A percentile compares a stretch with the other conserved stretches of the same genome.
These are phyloP conservation scores for Lycium barbarum DNA, from an alignment of 257 asterid species.

Conservation along the genomic window DNA sequence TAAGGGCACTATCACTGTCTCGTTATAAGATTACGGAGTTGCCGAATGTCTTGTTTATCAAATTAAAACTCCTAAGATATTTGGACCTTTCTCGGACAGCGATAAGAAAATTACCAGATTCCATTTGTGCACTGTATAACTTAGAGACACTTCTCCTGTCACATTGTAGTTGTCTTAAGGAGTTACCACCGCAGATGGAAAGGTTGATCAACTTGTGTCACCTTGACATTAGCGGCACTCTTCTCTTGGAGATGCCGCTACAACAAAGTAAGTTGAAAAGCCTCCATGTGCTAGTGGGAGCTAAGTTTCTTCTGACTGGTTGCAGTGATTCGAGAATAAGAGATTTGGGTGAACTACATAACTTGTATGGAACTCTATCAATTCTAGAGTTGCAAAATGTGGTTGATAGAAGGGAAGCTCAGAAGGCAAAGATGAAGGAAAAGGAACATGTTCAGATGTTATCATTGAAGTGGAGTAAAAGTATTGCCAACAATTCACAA, in stretches of 20 bases:
- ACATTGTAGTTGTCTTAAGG: neutral
- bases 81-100: neutral
- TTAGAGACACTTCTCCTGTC: conserved; percentile 18
- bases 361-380: neutral
- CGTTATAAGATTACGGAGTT: neutral
- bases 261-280: neutral
- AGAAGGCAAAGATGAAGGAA: neutral
- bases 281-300: neutral
- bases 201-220: conserved; percentile 14
- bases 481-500: neutral
- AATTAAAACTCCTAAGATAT: conserved; percentile 9
- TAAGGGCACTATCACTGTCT: conserved; percentile 25
- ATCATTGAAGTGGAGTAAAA: neutral
- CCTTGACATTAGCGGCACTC: neutral
- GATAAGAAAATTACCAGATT: neutral
- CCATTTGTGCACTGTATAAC: neutral
- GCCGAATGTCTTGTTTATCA: neutral
- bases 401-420: neutral
- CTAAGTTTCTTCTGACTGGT: too few relatives aligned
- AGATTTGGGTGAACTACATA: neutral
- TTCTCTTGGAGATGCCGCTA: neutral
- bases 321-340: neutral
- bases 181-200: neutral
- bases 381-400: conserved; percentile 28
- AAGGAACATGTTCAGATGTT: conserved; percentile 15